Base-by-base conservation (phyloP, 352 stramenopile species). In the Phytopythium cucurbitacearum region DNA sequence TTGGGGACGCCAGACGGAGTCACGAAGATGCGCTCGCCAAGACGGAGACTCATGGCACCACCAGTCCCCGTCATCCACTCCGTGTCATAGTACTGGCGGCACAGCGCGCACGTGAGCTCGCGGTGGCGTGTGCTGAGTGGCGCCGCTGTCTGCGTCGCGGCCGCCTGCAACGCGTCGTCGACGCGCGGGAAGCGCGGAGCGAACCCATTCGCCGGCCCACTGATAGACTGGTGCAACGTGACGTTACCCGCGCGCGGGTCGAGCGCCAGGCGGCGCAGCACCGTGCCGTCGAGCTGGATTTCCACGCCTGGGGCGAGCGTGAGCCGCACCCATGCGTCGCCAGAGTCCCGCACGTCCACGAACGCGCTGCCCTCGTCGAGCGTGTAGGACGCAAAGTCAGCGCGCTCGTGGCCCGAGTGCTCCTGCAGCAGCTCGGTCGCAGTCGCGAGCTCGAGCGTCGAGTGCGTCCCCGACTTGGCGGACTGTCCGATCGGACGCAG, bases 1-100 rank as follows among this genome's bases (percentile, higher is more conserved):
- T 98, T 98, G 51, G 97, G 91, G 40, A 98, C 91, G n/a, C 94
- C 95, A 10, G 87, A 97, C 5, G 96, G 96, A 32, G 95, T 97
- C 69, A 98, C 96, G 80, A 96, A 98, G 47, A 98, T 89, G 40
- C 91, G 79, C 60, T 94, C 97, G 10, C 89, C 89, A 28, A 90
- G 76, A 34, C 94, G 87, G 47, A 99, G 97, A 53, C 73, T 95
- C 62, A 98, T 95, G 40, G 91, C 96, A 11, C 96, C 96, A 28
- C 94, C 94, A 12, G 94, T 99, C 40, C 96, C 96, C 8, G 92
- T 98, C 53, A 97, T 94, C 96, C 94, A 98, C 37, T 94, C 93
- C 0, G 69, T 72, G 10, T 65, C 61, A 57, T 89, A 94, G 59
- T 89, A 91, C 47, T 85, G 68, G n/a, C 77, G 76, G 52, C 80